A percentile compares a stretch with the other conserved stretches of the same genome.
Evolutionary conservation across 495 filamentous ascomycete species (phyloP).

Genomic region (Penicillium canescens): DNA sequence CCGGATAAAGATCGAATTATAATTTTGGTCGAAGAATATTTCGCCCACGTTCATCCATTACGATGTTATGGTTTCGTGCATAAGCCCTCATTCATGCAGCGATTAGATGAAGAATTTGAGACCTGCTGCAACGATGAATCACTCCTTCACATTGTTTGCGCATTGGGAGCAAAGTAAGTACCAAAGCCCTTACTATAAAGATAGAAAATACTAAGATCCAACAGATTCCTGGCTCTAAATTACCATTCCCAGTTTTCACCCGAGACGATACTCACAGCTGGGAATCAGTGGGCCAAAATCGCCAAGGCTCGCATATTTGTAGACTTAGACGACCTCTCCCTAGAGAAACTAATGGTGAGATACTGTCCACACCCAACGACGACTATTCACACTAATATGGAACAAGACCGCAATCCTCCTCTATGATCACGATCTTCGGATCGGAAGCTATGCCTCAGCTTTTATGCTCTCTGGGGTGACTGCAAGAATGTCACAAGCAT

Average conservation of each 20-base stretch:
- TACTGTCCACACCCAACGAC: not conserved
- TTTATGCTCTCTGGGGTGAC: slow-evolving; percentile 25
- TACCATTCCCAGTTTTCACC: slow-evolving; percentile 7
- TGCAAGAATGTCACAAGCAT: slow-evolving; percentile 27
- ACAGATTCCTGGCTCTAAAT: slow-evolving; percentile 13
- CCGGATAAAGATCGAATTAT: slow-evolving; percentile 12
- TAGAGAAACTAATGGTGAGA: slow-evolving; percentile 25
- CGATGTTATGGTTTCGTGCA: slow-evolving; percentile 30
- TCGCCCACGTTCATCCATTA: slow-evolving; percentile 26
- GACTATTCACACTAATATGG: not conserved
- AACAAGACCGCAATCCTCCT: slow-evolving; percentile 23
- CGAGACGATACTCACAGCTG: slow-evolving; percentile 15
- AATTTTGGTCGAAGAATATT: slow-evolving; percentile 23
- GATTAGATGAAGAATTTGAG: slow-evolving; percentile 19
- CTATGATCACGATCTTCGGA: slow-evolving; percentile 24
- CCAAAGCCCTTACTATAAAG: too few species aligned
- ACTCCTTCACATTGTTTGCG: slow-evolving; percentile 25
- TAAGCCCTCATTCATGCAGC: slow-evolving; percentile 27
- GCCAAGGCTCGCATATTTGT: slow-evolving; percentile 21
- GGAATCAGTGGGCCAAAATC: slow-evolving; percentile 25
- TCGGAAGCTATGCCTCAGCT: slow-evolving; percentile 25
- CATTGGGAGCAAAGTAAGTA: slow-evolving; percentile 26
- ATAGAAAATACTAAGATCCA: not conserved
- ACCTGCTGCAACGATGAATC: slow-evolving; percentile 15
- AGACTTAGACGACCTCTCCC: slow-evolving; percentile 23